Conservation (phyloP, 805 yeast genomes). For the Myxozyma monticola region DNA sequence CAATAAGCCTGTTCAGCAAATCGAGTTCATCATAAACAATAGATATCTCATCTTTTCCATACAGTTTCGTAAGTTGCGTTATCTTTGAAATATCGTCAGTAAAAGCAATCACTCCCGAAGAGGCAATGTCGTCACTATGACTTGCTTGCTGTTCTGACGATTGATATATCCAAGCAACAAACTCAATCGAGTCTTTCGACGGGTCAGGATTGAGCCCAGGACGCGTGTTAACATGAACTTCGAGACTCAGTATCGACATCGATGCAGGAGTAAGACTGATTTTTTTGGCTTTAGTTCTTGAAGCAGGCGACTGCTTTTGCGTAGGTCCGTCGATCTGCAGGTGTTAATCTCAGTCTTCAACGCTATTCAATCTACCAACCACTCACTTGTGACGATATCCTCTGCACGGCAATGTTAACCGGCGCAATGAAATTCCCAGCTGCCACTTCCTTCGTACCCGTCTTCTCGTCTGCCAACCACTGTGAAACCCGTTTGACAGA, state of each 20-base stretch:
- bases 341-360: too few species aligned
- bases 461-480: slow-evolving; percentile 38
- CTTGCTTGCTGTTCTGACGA: slow-evolving; percentile 4
- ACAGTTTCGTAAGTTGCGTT: background rate
- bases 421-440: too few species aligned
- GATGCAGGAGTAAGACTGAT: slow-evolving; percentile 26
- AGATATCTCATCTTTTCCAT: slow-evolving; percentile 44
- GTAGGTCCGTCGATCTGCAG: slow-evolving; percentile 28
- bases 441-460: background rate
- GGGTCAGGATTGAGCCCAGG: slow-evolving; percentile 64
- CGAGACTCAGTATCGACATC: slow-evolving; percentile 62
- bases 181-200: slow-evolving; percentile 52
- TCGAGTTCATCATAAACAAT: slow-evolving; percentile 55
- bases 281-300: slow-evolving; percentile 37
- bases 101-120: slow-evolving; percentile 31
- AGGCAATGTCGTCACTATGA: background rate
- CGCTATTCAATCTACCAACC: too few species aligned
- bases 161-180: slow-evolving; percentile 61
- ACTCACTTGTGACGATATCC: too few species aligned
- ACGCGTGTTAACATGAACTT: slow-evolving; percentile 64
- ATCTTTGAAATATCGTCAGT: slow-evolving; percentile 33
- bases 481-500: slow-evolving; percentile 40
- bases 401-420: too few species aligned
- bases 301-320: slow-evolving; percentile 2
- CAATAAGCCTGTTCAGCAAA: slow-evolving; percentile 56